These are phyloP conservation scores for Auriscalpium vulgare DNA, from an alignment of 768 basidiomycete genomes.

Conservation along the genomic window DNA sequence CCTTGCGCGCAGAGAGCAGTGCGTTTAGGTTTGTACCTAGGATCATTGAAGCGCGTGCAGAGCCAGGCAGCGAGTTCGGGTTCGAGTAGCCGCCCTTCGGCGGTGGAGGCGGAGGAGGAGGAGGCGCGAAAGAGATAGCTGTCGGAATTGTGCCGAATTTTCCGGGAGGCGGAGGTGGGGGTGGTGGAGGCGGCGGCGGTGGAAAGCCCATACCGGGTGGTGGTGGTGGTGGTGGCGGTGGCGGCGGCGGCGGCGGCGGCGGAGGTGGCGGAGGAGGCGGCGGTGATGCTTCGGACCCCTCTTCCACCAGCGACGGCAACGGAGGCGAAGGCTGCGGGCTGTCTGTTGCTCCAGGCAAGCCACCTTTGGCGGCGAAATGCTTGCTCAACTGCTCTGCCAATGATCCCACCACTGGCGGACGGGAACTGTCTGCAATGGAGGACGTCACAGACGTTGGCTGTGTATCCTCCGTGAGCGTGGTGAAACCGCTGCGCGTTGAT, in stretches of 20 bases:
- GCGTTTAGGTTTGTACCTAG: conserved; percentile 50
- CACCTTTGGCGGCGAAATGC: conserved; percentile 44
- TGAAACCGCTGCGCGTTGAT: conserved; percentile 34
- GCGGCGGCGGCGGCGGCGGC: conserved; percentile 23
- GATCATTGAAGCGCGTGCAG: conserved; percentile 53
- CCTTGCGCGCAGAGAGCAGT: conserved; percentile 65
- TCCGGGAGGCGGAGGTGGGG: conserved; percentile 30
- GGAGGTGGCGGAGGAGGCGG: conserved; percentile 22
- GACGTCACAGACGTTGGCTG: conserved; percentile 45
- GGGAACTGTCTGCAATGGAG: conserved; percentile 25
- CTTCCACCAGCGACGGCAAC: conserved; percentile 35
- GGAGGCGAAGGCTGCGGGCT: conserved; percentile 26
- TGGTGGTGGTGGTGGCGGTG: conserved; percentile 22
- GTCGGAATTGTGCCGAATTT: conserved; percentile 20
- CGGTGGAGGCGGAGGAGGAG: conserved; percentile 31
- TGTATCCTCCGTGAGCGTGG: conserved; percentile 48
- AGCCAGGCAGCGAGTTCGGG: conserved; percentile 33
- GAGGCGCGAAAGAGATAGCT: conserved; percentile 19
- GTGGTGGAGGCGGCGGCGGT: conserved; percentile 29
- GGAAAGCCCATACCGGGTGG: conserved; percentile 4
- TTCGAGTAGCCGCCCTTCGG: conserved; percentile 27
- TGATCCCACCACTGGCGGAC: conserved; percentile 34
- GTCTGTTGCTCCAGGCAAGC: conserved; percentile 29
- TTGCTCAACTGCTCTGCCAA: conserved; percentile 57
- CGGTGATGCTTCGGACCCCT: conserved; percentile 17